Evolutionary conservation across 257 asterid genomes (phyloP), one percentile per base, ranked within the genome.

Genomic region (Gynochthodes officinalis): DNA sequence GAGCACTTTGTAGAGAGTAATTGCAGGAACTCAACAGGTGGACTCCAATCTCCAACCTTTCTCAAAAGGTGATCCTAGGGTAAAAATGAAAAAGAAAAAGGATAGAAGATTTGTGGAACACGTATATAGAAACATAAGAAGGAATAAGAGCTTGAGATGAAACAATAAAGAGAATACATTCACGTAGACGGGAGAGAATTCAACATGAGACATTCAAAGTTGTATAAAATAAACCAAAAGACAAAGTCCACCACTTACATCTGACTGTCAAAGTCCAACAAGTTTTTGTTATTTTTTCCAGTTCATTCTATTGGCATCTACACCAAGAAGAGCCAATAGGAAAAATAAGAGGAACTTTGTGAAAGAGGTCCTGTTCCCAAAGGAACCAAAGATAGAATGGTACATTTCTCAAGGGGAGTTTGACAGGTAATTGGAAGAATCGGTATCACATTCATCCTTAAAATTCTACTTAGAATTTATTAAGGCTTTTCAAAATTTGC

Each of bases 21-120:
- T 62, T 75, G 82, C 73, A 89, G 73, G 86, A 93, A 90, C 70
- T 89, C 89, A 77, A 80, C 72, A 70, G 83, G 81, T 75, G 81
- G 81, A 82, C 73, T 86, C 75, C 49, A 78, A 39, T 78, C 84
- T 54, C 84, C 88, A 58, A 81, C 77, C 79, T 79, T 86, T 68
- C 74, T 84, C 81, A 85, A 62, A 78, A 76, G 81, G 13, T 66
- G 77, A 67, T 86, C 97, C 98, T 93, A 89, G 66, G 79, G 62
- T 83, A 44, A 25, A 71, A 23, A n/a, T n/a, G n/a, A n/a, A n/a
- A n/a, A n/a, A n/a, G n/a, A 8, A 60, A 70, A 32, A 25, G 55
- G 28, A 50, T 37, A 72, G 61, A 67, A 27, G 43, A 27, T 27
- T 52, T n/a, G 12, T 52, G 64, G 37, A 30, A 64, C 5, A 21